Evolutionary conservation across 78 protist species (phyloP).

Genomic region (Guillardia theta): DNA sequence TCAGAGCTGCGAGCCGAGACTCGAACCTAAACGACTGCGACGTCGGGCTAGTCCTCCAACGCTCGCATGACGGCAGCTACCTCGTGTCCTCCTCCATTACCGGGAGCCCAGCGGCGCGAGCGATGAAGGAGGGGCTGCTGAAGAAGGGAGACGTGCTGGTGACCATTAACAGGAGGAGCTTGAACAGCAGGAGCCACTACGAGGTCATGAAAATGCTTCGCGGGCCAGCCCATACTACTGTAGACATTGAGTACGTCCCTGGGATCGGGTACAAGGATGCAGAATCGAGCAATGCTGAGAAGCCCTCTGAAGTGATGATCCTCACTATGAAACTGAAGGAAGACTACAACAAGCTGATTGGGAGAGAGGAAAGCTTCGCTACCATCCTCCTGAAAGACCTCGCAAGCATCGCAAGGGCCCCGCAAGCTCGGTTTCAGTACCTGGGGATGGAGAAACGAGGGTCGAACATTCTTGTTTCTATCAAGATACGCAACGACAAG

Average conservation of each 20-base stretch:
- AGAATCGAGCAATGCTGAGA: not conserved
- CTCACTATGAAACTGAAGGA: not conserved
- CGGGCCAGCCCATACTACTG: not conserved
- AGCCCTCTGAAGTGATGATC: not conserved
- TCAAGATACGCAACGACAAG: not conserved
- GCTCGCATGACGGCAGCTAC: too few relatives aligned
- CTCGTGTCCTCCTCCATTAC: too few relatives aligned
- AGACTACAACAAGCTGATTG: not conserved
- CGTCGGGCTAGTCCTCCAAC: too few relatives aligned
- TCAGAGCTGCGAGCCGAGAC: too few relatives aligned
- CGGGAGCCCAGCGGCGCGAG: too few relatives aligned
- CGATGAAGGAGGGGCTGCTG: too few relatives aligned
- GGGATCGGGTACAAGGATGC: not conserved
- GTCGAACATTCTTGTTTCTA: not conserved
- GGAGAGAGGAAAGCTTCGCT: not conserved
- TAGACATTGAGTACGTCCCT: not conserved
- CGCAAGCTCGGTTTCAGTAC: not conserved
- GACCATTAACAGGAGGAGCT: too few relatives aligned
- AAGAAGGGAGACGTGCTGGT: too few relatives aligned
- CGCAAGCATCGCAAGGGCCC: not conserved
- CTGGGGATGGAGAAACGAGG: not conserved
- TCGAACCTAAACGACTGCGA: too few relatives aligned
- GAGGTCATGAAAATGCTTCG: too few relatives aligned
- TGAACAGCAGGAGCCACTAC: too few relatives aligned
- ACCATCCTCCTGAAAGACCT: not conserved